Base-by-base conservation (phyloP, 257 asterid species). In the Solanum lycopersicoides region DNA sequence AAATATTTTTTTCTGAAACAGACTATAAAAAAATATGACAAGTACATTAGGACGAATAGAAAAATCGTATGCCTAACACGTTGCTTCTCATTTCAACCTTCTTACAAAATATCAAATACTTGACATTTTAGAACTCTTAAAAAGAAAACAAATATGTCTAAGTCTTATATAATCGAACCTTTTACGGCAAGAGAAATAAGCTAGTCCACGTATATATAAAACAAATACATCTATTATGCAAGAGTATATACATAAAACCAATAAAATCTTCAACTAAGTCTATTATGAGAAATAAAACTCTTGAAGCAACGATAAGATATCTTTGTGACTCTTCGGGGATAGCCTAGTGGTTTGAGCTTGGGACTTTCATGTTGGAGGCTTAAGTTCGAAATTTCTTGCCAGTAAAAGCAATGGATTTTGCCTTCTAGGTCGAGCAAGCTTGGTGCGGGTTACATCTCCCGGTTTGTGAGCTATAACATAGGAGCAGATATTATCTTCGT, bases 231-330 rank as follows among this genome's bases (percentile, higher is more conserved):
- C 2, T 28, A 15, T 0, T 14, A 25, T n/a, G 63, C 7, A n/a
- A 42, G 60, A 42, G 28, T 25, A 16, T 4, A 9, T 44, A 77
- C 9, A 44, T 8, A 44, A 77, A 8, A 7, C 15, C n/a, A 77
- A 44, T 0, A 44, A 25, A 44, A 79, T 25, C 84, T 25, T 44
- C 21, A 45, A 25, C 4, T 1, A 2, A 42, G 37, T n/a, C 63
- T 25, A 42, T 77, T 42, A 42, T 2, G 3, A 7, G 2, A 6
- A 3, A 1, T 18, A 14, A 7, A 9, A 0, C 1, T 16, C 0
- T 71, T 32, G 2, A 0, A 71, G 2, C n/a, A 32, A 2, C 3
- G 0, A 4, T 71, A 32, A 71, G 3, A n/a, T n/a, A n/a, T n/a
- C n/a, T n/a, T n/a, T n/a, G n/a, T n/a, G n/a, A n/a, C n/a, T n/a